Conservation (phyloP, 2,329 filamentous ascomycete species). For the Ascochyta viciae-villosae region DNA sequence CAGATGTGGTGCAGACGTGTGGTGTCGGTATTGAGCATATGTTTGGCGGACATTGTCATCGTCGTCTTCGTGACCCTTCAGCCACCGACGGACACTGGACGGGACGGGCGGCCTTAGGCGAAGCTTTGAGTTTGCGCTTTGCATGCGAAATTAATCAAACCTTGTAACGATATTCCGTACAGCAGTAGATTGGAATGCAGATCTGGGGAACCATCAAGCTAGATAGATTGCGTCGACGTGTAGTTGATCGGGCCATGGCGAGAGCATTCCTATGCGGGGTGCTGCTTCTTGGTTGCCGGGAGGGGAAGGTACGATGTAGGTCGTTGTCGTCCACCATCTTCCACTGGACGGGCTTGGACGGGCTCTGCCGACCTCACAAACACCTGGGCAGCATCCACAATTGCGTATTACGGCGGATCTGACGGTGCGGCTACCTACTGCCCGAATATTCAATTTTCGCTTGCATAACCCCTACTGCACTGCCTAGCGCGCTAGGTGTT, state of each 20-base stretch:
- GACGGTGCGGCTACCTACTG: conserved; percentile 9
- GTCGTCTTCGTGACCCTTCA: conserved; percentile 5
- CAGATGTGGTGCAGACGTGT: not conserved
- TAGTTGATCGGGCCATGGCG: conserved; percentile 16
- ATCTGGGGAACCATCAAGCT: conserved; percentile 16
- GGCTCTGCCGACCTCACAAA: conserved; percentile 9
- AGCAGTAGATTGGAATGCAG: conserved; percentile 15
- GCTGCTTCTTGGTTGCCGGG: conserved; percentile 8
- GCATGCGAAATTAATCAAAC: conserved; percentile 11
- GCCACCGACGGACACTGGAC: conserved; percentile 11
- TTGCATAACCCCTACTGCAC: conserved; percentile 20
- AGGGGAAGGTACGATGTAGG: conserved; percentile 16
- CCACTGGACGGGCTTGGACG: conserved; percentile 8
- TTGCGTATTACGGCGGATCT: conserved; percentile 10
- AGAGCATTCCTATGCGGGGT: conserved; percentile 18
- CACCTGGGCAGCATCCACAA: conserved; percentile 12
- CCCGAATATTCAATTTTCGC: conserved; percentile 19
- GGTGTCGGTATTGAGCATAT: not conserved
- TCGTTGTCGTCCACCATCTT: conserved; percentile 4
- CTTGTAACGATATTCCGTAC: conserved; percentile 14
- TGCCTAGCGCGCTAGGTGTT: conserved; percentile 17
- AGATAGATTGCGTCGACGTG: conserved; percentile 15
- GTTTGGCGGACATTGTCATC: conserved; percentile 9
- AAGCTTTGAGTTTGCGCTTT: conserved; percentile 2
- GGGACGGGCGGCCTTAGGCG: conserved; percentile 18